Evolutionary conservation across 2,329 filamentous ascomycete genomes (phyloP), one percentile per base, ranked within the genome.

Genomic region (Fusarium sambucinum): DNA sequence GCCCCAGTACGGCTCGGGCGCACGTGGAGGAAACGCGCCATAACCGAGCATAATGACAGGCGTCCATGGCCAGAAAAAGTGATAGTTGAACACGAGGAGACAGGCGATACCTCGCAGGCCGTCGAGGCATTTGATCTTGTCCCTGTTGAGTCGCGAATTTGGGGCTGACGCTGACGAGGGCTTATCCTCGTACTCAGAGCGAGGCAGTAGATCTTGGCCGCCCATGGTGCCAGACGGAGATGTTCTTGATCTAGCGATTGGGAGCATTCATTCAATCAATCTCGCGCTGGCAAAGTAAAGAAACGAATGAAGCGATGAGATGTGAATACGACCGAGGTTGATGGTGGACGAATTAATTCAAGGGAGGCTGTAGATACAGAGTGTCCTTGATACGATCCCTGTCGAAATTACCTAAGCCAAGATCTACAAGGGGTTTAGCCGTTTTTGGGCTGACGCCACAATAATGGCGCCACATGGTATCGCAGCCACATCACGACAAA

Each of bases 61-160:
- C 2, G 78, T 80, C 78, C 78, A 81, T 17, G 79, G 78, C 78
- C 79, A 80, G 44, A 81, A 72, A 55, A 80, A 81, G 60, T 81
- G 79, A 59, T 80, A 81, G 48, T 80, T 81, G 75, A 81, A 81
- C 55, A 81, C 80, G 35, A 80, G 72, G 30, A 81, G 76, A 56
- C 79, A 81, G 17, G 80, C 80, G 58, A 81, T 75, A 50, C 80
- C 80, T n/a, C 80, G 76, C 3, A 81, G 75, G 16, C 80, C 80
- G 66, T 81, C 80, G 37, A 81, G 78, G 29, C 75, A 78, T 50
- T 68, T 74, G 66, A 81, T 79, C 70, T 81, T 80, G 71, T 79
- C 78, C 23, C 63, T 48, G 54, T 54, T 62, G 41, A 55, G 52
- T 45, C 54, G 61, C 29, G 56, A 53, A 25, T 59, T 47, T 16